Base-by-base conservation (phyloP, 2,329 filamentous ascomycete species). In the Rhynchosporium secalis region DNA sequence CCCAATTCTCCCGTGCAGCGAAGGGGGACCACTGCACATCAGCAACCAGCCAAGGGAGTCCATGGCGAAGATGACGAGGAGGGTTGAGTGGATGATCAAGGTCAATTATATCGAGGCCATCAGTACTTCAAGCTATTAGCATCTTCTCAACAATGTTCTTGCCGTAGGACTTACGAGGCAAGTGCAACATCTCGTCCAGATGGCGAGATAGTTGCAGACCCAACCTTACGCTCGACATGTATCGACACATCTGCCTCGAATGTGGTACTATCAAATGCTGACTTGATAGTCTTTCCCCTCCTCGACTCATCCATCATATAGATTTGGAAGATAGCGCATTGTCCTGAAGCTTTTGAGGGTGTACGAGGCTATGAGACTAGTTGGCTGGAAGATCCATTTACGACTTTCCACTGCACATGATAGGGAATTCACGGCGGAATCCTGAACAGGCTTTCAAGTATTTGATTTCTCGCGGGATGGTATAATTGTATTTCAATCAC, bases 21-120 rank as follows among this genome's bases (percentile, higher is more conserved):
- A 97, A 96, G 0, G 94, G 94, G 10, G 92, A 96, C 94, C 94
- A 97, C 76, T 97, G 94, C 36, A 96, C 93, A 75, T 97, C 94
- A 10, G 94, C 92, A 4, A 96, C 93, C 57, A 96, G 87, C 92
- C 93, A 97, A n/a, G 91, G 89, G 48, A 92, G 87, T 60, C 91
- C 89, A 76, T 96, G 91, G 65, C 89, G 89, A 69, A 97, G 82
- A 71, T 92, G 89, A 20, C 92, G 88, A 20, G 94, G 94, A 9
- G 90, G 89, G 63, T 89, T 95, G 73, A 92, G 95, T 0, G 92
- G 92, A 10, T 88, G 92, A 77, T 97, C 93, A 52, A 97, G 81
- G 71, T 97, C 93, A 72, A 97, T 93, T 69, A 97, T 92, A 73
- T 94, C 89, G 60, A 97, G 83, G 52, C 93, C 93, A 72, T 95